Conservation (phyloP, 805 yeast species). For the Saturnispora galanensis region DNA sequence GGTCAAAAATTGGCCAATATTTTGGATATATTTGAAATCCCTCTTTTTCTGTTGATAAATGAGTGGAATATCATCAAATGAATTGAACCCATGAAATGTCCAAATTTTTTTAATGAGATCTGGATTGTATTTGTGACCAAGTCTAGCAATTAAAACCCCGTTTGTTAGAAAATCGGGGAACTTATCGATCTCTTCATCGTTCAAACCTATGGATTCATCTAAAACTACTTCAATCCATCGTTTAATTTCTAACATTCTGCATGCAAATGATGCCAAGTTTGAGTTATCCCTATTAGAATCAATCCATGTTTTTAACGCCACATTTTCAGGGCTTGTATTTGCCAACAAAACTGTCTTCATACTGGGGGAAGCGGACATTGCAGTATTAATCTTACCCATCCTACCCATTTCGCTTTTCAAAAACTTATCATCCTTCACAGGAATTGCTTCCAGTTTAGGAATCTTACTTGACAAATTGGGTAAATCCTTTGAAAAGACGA, state of each 20-base stretch:
- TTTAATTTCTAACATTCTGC: conserved; percentile 43
- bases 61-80: conserved; percentile 10
- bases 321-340: neutral
- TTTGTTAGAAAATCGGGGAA: conserved; percentile 60
- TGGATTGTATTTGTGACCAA: conserved; percentile 66
- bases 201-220: conserved; percentile 18
- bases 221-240: conserved; percentile 36
- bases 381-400: conserved; percentile 26
- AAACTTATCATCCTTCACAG: conserved; percentile 12
- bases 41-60: conserved; percentile 39
- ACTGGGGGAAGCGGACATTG: conserved; percentile 29
- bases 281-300: conserved; percentile 22
- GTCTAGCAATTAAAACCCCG: conserved; percentile 77
- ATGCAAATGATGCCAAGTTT: conserved; percentile 37
- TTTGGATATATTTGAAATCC: conserved; percentile 77
- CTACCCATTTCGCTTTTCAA: conserved; percentile 22
- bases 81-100: conserved; percentile 29
- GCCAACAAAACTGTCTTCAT: conserved; percentile 16
- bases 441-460: neutral
- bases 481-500: conserved; percentile 6
- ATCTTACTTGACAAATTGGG: conserved; percentile 4
- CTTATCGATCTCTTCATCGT: conserved; percentile 34
- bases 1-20: conserved; percentile 73
- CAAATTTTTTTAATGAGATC: conserved; percentile 46
- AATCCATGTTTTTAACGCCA: conserved; percentile 18